Percentiles rank a stretch among this genome's conserved stretches.
These are phyloP conservation scores for Daldinia vernicosa DNA, from an alignment of 495 filamentous ascomycete species.

Conservation along the genomic window DNA sequence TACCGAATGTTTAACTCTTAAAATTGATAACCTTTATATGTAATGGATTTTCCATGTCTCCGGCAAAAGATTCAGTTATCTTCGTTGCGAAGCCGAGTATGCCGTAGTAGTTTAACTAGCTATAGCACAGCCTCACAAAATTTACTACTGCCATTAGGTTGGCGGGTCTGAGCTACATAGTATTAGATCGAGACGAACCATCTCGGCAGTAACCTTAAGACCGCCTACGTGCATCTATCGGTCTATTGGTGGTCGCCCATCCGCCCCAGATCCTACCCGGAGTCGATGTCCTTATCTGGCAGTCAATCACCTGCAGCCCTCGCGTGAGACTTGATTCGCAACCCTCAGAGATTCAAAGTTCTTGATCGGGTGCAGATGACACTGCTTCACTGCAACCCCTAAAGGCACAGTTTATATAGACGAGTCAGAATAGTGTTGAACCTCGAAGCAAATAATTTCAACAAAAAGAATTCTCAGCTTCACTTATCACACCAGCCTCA, in stretches of 20 bases:
- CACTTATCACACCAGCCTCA: background rate
- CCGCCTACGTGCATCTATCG: background rate
- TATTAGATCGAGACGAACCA: conserved; percentile 14
- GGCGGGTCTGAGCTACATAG: background rate
- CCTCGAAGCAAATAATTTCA: background rate
- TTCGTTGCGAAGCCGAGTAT: conserved; percentile 4
- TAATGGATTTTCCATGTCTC: background rate
- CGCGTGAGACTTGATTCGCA: conserved; percentile 28
- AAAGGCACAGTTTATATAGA: conserved; percentile 13
- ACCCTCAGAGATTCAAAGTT: conserved; percentile 1
- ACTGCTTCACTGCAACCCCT: conserved; percentile 16
- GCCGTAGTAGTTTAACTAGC: background rate
- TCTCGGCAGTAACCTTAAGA: conserved; percentile 30
- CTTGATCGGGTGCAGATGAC: conserved; percentile 22
- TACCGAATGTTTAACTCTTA: background rate
- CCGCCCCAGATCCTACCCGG: background rate
- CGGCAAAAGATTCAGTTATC: background rate
- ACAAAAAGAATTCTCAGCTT: background rate
- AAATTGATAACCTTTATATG: too few species aligned
- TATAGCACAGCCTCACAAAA: conserved; percentile 21
- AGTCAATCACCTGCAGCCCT: conserved; percentile 25
- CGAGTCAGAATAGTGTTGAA: conserved; percentile 5
- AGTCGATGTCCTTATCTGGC: conserved; percentile 17
- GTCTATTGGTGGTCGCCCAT: conserved; percentile 1
- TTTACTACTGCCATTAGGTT: background rate